Evolutionary conservation across 148 eudicot genomes (phyloP).

Genomic region (Amaranthus palmeri): DNA sequence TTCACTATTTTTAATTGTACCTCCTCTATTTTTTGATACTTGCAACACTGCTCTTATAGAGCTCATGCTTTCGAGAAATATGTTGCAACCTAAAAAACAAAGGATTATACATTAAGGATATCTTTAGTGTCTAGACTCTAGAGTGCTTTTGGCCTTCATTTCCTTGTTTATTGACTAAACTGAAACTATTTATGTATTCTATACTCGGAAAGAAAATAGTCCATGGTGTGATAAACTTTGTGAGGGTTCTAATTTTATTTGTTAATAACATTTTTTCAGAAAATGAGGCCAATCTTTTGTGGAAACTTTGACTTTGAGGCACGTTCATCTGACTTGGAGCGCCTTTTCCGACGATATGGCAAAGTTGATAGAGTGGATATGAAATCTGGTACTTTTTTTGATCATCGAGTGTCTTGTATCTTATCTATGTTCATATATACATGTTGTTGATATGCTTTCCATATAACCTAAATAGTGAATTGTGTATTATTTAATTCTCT

Average conservation of each 20-base stretch:
- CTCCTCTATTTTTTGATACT: no score
- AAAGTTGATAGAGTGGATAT: slow-evolving; percentile 65
- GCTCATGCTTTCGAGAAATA: neutral
- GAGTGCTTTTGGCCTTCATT: neutral
- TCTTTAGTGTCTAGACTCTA: no score
- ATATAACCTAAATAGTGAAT: neutral
- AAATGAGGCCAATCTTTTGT: slow-evolving; percentile 60
- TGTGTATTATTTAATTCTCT: neutral
- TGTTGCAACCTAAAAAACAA: neutral
- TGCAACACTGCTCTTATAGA: no score
- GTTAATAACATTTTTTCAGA: slow-evolving; percentile 14
- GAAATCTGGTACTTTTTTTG: slow-evolving; percentile 45
- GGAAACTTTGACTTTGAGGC: slow-evolving; percentile 62
- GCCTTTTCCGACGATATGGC: slow-evolving; percentile 53
- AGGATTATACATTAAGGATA: no score
- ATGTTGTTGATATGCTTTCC: neutral
- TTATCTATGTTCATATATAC: neutral
- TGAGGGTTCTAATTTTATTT: neutral
- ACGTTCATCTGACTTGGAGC: slow-evolving; percentile 52
- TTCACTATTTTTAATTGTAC: no score
- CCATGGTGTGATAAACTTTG: neutral
- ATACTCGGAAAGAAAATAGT: neutral
- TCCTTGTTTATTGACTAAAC: neutral
- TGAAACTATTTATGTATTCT: neutral
- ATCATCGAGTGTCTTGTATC: neutral